A percentile compares a stretch with the other conserved stretches of the same genome.
Conservation (phyloP, 2,329 filamentous ascomycete species). For the Sclerotinia trifoliorum region DNA sequence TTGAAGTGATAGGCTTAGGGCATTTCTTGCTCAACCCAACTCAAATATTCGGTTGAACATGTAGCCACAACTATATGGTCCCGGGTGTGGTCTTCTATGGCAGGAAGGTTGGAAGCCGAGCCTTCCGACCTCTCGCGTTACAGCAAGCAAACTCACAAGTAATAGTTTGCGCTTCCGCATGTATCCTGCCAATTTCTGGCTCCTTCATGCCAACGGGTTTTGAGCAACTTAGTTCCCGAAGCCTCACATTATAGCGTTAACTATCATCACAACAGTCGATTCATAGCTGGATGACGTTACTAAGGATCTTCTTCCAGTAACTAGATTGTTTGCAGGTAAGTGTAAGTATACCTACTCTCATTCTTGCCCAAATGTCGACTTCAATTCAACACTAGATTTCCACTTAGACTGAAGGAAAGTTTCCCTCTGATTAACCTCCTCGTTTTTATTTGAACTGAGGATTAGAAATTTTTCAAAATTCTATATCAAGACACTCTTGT, state of each 20-base stretch:
- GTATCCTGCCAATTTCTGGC: neutral
- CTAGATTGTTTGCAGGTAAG: neutral
- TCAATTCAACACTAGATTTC: neutral
- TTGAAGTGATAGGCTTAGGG: too few relatives aligned
- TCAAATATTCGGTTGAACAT: too few relatives aligned
- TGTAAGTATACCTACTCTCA: neutral
- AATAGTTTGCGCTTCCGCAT: too few relatives aligned
- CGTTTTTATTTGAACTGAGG: neutral
- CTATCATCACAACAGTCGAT: neutral
- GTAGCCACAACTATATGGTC: too few relatives aligned
- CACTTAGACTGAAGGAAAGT: neutral
- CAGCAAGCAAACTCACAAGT: too few relatives aligned
- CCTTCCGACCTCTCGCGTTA: too few relatives aligned
- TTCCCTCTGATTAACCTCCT: neutral
- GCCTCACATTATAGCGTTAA: neutral
- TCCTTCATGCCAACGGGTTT: neutral
- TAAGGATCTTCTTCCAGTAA: too few relatives aligned
- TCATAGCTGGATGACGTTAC: neutral
- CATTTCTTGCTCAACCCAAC: too few relatives aligned
- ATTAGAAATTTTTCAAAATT: too few relatives aligned
- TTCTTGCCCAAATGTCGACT: neutral
- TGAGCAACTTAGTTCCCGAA: neutral
- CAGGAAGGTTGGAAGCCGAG: too few relatives aligned
- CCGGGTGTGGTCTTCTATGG: too few relatives aligned
- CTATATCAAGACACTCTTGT: neutral